Evolutionary conservation across 2,329 filamentous ascomycete genomes (phyloP).

Genomic region (Calcarisporium arbuscula): DNA sequence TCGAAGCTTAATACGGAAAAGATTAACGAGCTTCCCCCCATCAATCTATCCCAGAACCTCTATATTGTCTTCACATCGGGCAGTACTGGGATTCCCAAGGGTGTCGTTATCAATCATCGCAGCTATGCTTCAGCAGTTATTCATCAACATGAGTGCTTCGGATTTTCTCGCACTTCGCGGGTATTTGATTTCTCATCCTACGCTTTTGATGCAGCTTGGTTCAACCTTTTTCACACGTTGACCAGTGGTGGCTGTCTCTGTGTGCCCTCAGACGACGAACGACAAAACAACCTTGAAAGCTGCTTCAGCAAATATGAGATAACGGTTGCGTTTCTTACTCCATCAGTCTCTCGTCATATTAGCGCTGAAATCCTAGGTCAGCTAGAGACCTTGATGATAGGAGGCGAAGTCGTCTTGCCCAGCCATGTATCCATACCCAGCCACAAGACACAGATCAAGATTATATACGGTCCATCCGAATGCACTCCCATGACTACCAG

Average conservation of each 20-base stretch:
- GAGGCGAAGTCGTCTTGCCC: background rate
- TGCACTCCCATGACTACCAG: slow-evolving; percentile 11
- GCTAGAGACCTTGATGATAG: no score
- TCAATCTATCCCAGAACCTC: background rate
- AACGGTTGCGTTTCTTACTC: slow-evolving; percentile 1
- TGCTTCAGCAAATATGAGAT: background rate
- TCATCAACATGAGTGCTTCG: background rate
- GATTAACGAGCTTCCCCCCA: no score
- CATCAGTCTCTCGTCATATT: slow-evolving; percentile 2
- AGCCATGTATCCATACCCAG: background rate
- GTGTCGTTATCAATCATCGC: background rate
- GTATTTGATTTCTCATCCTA: slow-evolving; percentile 8
- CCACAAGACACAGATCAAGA: slow-evolving; percentile 6
- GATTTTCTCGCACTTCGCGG: background rate
- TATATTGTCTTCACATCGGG: background rate
- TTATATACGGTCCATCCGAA: slow-evolving; percentile 14
- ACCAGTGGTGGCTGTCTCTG: slow-evolving; percentile 40
- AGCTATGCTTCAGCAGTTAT: background rate
- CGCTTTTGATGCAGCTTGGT: slow-evolving; percentile 7
- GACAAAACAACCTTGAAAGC: slow-evolving; percentile 11
- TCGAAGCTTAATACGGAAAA: no score
- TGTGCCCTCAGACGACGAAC: slow-evolving; percentile 30
- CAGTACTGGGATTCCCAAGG: background rate
- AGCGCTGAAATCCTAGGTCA: slow-evolving; percentile 1
- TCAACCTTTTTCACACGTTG: slow-evolving; percentile 36